These are phyloP conservation scores for Cercospora sojina DNA, from an alignment of 2,329 filamentous ascomycete species.

Conservation along the genomic window DNA sequence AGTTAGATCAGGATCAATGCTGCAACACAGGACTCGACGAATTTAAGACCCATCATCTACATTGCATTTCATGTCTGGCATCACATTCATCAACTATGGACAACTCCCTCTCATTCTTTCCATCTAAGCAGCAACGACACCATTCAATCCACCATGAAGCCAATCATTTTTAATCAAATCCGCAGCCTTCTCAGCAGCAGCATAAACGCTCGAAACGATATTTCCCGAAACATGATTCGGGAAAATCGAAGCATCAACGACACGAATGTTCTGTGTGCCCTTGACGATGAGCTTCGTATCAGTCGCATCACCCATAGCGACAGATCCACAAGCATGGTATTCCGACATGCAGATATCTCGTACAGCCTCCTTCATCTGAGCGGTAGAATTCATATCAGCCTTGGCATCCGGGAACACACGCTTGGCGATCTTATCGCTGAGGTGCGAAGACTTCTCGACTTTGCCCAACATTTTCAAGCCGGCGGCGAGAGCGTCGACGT, in stretches of 20 bases:
- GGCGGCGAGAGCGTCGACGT: constrained; percentile 43
- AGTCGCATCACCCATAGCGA: constrained; percentile 47
- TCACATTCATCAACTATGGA: background rate
- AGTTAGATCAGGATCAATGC: too few relatives aligned
- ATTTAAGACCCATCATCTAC: too few relatives aligned
- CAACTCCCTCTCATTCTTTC: background rate
- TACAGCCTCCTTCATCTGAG: constrained; percentile 32
- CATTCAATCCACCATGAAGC: constrained; percentile 24
- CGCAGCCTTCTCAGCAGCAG: constrained; percentile 36
- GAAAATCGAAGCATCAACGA: constrained; percentile 40
- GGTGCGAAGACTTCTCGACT: constrained; percentile 45
- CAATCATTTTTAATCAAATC: constrained; percentile 38
- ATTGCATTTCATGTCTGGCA: background rate
- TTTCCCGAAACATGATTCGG: constrained; percentile 36
- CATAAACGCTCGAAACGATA: constrained; percentile 35
- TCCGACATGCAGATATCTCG: constrained; percentile 32
- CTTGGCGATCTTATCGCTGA: constrained; percentile 43
- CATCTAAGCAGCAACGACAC: constrained; percentile 1
- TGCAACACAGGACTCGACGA: too few relatives aligned
- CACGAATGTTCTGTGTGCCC: constrained; percentile 39
- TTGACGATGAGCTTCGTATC: constrained; percentile 41
- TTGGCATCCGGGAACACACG: constrained; percentile 37
- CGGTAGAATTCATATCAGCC: constrained; percentile 28
- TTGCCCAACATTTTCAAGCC: constrained; percentile 42
- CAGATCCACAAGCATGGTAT: constrained; percentile 43